Evolutionary conservation across 2,329 filamentous ascomycete genomes (phyloP).

Genomic region (Pseudocercospora vitis): DNA sequence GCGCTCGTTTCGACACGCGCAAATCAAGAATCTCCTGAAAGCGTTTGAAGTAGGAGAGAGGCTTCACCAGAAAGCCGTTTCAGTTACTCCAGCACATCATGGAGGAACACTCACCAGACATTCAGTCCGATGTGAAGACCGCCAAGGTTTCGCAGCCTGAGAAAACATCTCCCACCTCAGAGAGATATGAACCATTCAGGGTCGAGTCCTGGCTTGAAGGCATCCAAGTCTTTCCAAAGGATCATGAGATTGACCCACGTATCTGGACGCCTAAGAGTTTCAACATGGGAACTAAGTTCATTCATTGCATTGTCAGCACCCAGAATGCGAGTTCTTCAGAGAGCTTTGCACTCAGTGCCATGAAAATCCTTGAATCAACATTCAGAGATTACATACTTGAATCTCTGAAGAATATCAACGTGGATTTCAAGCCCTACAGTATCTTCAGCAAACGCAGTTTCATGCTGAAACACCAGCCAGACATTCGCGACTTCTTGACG

Average conservation of each 20-base stretch:
- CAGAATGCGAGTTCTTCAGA: neutral
- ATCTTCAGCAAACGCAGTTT: constrained; percentile 5
- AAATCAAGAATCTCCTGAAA: constrained; percentile 5
- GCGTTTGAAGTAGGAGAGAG: neutral
- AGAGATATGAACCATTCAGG: neutral
- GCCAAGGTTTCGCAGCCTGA: neutral
- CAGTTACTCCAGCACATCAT: neutral
- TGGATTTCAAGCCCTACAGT: neutral
- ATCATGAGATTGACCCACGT: neutral
- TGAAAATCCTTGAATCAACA: neutral
- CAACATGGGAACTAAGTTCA: neutral
- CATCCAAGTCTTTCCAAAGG: neutral
- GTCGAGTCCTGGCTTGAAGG: neutral
- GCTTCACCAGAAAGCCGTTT: neutral
- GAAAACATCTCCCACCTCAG: too few species aligned
- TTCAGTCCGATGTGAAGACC: neutral
- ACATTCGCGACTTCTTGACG: neutral
- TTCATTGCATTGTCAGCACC: neutral
- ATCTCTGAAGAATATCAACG: neutral
- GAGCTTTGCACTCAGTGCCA: neutral
- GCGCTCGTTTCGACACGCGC: neutral
- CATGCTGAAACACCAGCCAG: neutral
- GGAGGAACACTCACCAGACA: neutral
- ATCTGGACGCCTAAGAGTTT: neutral
- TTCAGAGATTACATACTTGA: constrained; percentile 3